A percentile compares a stretch with the other conserved stretches of the same genome.
phyloP scores from a whole-genome alignment of 169 alveolate species.

The Plasmodium sp. region DNA sequence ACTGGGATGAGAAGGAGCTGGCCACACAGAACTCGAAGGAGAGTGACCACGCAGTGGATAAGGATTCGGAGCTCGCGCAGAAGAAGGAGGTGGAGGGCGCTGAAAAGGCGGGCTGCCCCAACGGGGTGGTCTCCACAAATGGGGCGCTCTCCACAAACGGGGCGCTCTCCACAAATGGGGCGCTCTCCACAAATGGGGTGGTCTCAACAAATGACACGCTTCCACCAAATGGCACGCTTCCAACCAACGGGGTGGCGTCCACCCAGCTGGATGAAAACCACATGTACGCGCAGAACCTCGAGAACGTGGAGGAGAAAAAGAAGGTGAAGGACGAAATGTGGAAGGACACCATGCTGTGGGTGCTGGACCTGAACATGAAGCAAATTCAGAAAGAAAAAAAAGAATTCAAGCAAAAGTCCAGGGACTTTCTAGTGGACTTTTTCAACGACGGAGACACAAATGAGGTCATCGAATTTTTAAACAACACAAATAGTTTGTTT shows the following conservation, averaged over 20 bases:
- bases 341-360: slow-evolving; percentile 65
- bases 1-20: slow-evolving; percentile 18
- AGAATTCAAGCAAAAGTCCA: slow-evolving; percentile 48
- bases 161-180: not conserved
- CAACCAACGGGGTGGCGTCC: not conserved
- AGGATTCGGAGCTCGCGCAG: not conserved
- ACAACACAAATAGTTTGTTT: slow-evolving; percentile 41
- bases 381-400: slow-evolving; percentile 61
- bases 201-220: not conserved
- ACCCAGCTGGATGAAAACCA: slow-evolving; percentile 8
- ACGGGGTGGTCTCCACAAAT: not conserved
- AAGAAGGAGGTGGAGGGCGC: not conserved
- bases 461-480: slow-evolving; percentile 72
- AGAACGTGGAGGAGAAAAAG: slow-evolving; percentile 36
- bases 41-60: not conserved
- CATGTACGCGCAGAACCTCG: slow-evolving; percentile 27
- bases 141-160: not conserved
- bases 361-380: slow-evolving; percentile 51
- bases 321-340: slow-evolving; percentile 61
- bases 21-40: not conserved
- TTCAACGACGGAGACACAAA: slow-evolving; percentile 70
- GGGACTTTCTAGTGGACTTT: slow-evolving; percentile 68
- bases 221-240: not conserved
- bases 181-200: not conserved
- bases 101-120: not conserved